Evolutionary conservation across 139 green algal genomes (phyloP), one percentile per base, ranked within the genome.

Genomic region (Chlorella sp.): DNA sequence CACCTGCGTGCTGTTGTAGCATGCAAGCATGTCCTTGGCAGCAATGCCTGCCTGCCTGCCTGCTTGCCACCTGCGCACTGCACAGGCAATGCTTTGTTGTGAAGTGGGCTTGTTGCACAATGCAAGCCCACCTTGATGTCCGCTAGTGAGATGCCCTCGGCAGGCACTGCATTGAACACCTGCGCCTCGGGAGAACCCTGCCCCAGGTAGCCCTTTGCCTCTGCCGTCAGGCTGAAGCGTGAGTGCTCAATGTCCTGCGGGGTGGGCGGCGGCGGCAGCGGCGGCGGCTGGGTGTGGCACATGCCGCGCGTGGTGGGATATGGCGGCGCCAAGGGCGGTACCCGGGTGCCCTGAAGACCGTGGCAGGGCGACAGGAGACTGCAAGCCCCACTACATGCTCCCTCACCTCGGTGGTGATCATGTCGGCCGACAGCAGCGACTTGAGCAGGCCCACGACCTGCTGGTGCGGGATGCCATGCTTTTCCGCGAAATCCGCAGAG

Each of bases 391-490:
- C 64, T 18, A 71, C 64, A 9, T 32, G 21, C 64, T 37, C 30
- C 42, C 89, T 37, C 77, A 98, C 97, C 95, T 98, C 89, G 0
- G 91, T 90, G 21, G 78, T 66, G 61, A 99, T 94, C 86, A 99
- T 94, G 81, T 98, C 97, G 42, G 94, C 89, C 0, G 96, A 89
- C 26, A 94, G 53, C 57, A 99, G 90, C 36, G 94, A 97, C 92
- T 98, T 98, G 34, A 99, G 96, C 5, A 93, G 71, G 28, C 97
- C 96, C 30, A 98, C 97, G 0, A 99, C 66, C 24, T 76, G 92
- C 18, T 92, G 91, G 90, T 99, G 97, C 30, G 98, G 95, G 5
- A 84, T 53, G 60, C 95, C 81, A 30, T 78, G 57, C 22, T 36
- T 30, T 22, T 26, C 75, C 36, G 86, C 86, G 77, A 85, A 89